Evolutionary conservation across 2,329 filamentous ascomycete genomes (phyloP).

Genomic region (Ophiostoma fasciatum): DNA sequence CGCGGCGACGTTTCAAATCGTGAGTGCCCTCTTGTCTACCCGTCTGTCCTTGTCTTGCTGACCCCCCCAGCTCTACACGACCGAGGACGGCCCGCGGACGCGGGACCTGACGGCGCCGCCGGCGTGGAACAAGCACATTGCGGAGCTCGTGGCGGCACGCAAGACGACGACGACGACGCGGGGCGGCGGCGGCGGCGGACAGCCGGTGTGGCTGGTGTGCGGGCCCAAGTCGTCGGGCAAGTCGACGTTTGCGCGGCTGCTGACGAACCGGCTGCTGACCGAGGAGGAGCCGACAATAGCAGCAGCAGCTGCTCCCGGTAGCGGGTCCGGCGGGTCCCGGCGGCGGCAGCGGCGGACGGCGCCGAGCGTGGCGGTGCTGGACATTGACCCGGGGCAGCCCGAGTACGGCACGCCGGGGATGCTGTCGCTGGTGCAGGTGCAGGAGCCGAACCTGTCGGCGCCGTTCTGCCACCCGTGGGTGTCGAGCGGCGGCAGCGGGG

Average conservation of each 20-base stretch:
- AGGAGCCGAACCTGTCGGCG: conserved; percentile 46
- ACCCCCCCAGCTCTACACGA: conserved; percentile 26
- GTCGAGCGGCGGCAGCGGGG: conserved; percentile 16
- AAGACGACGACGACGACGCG: conserved; percentile 13
- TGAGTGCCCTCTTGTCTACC: not conserved
- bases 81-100: conserved; percentile 26
- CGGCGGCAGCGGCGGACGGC: conserved; percentile 14
- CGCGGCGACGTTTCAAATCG: conserved; percentile 7
- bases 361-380: conserved; percentile 42
- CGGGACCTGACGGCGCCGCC: conserved; percentile 42
- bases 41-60: not conserved
- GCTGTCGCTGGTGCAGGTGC: conserved; percentile 49
- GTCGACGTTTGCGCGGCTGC: conserved; percentile 54
- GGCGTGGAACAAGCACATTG: conserved; percentile 47
- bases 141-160: conserved; percentile 26
- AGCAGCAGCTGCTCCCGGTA: no score
- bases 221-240: conserved; percentile 63
- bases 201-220: conserved; percentile 39
- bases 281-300: conserved; percentile 16
- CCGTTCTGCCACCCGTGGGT: conserved; percentile 45
- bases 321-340: not conserved
- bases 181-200: conserved; percentile 14
- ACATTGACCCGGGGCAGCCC: conserved; percentile 64
- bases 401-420: conserved; percentile 59
- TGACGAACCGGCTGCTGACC: conserved; percentile 54